Evolutionary conservation across 257 asterid genomes (phyloP), one percentile per base, ranked within the genome.

Genomic region (Penstemon newberryi): DNA sequence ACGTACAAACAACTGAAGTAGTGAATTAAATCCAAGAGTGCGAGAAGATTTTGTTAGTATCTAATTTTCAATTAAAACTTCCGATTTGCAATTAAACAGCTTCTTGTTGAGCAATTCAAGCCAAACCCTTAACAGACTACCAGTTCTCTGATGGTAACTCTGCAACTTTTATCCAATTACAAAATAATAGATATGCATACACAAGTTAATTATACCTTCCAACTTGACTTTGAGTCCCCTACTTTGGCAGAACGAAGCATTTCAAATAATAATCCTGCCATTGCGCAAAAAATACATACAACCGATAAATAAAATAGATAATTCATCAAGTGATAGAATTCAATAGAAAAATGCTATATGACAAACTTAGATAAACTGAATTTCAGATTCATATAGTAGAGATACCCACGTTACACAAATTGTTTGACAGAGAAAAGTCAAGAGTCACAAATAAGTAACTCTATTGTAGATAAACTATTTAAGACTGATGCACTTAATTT

Each of bases 161-260:
- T 15, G 18, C 18, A 15, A 15, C 18, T 15, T 15, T 15, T 15
- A 15, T 15, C 18, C 18, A 15, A 15, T 15, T 15, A 15, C 18
- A 15, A 0, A 15, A 15, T 15, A 65, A 65, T 37, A 65, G 46
- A 41, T 8, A 61, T 15, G 43, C n/a, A 6, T 15, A 38, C 37
- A 18, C 57, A 57, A 65, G 62, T 9, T 73, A 43, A 51, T 58
- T 53, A 42, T 87, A 93, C 99, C 99, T 93, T 93, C 96, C 96
- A 93, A 69, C 87, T 83, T 65, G 96, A 83, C 81, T 87, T 93
- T 56, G 96, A 90, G 78, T 88, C 97, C 82, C 94, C 94, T 70
- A 89, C 81, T 83, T 82, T 90, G 60, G 96, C 86, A 19, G 96
- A 87, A 67, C 97, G 91, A 75, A 93, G 97, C 99, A 93, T 93